phyloP scores from a whole-genome alignment of 768 basidiomycete genomes.

The Coprinellus micaceus region DNA sequence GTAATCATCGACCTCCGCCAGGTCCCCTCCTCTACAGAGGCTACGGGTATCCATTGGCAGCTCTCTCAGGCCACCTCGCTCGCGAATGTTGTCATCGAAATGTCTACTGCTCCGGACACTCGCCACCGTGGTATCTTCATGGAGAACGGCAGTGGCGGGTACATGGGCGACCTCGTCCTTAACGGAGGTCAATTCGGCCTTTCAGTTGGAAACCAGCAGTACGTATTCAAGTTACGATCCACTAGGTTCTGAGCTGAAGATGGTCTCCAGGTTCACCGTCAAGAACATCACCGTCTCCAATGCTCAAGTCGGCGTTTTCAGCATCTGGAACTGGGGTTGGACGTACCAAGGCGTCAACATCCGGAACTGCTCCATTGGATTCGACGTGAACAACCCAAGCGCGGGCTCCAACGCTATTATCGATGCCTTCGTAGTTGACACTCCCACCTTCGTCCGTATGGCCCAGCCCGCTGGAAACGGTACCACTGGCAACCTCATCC shows the following conservation, averaged over 20 bases:
- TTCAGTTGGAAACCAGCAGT: slow-evolving; percentile 81
- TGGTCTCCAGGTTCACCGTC: slow-evolving; percentile 44
- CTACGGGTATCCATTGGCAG: slow-evolving; percentile 81
- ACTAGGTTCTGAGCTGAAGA: too few relatives aligned
- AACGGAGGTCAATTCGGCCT: slow-evolving; percentile 60
- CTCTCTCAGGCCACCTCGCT: slow-evolving; percentile 76
- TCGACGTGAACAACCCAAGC: slow-evolving; percentile 44
- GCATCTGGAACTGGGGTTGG: slow-evolving; percentile 50
- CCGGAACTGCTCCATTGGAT: slow-evolving; percentile 42
- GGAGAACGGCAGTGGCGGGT: slow-evolving; percentile 70
- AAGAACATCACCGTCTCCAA: slow-evolving; percentile 57
- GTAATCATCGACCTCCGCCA: slow-evolving; percentile 65
- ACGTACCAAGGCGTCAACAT: slow-evolving; percentile 28
- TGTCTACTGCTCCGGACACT: slow-evolving; percentile 63
- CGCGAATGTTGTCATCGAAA: slow-evolving; percentile 66
- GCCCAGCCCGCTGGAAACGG: slow-evolving; percentile 41
- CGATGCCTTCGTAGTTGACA: slow-evolving; percentile 56
- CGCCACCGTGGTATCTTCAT: slow-evolving; percentile 78
- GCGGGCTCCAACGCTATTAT: slow-evolving; percentile 58
- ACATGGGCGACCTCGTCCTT: slow-evolving; percentile 51
- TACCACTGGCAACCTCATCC: slow-evolving; percentile 57
- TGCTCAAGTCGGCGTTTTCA: slow-evolving; percentile 44
- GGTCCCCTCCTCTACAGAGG: slow-evolving; percentile 50
- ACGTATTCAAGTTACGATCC: slow-evolving; percentile 16
- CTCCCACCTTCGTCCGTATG: slow-evolving; percentile 57